phyloP scores from a whole-genome alignment of 2,329 filamentous ascomycete species.

The Colletotrichum graminicola region DNA sequence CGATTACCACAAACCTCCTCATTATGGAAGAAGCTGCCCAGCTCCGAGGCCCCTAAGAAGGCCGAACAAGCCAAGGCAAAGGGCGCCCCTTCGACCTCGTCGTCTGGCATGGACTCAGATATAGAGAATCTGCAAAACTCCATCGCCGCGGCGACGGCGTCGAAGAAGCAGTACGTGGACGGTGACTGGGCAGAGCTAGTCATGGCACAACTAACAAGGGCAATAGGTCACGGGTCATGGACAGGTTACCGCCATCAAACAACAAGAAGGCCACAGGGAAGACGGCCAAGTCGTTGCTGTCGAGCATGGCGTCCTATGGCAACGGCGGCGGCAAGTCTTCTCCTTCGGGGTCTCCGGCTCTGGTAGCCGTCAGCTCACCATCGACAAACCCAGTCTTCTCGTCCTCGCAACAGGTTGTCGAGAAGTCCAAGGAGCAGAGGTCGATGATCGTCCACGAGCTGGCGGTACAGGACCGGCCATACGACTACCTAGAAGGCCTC shows the following conservation, averaged over 20 bases:
- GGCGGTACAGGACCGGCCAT: slow-evolving; percentile 65
- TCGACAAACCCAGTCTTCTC: slow-evolving; percentile 62
- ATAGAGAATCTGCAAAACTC: slow-evolving; percentile 63
- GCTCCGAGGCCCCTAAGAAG: slow-evolving; percentile 48
- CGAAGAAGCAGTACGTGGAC: slow-evolving; percentile 51
- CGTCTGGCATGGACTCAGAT: slow-evolving; percentile 62
- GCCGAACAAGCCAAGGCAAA: slow-evolving; percentile 48
- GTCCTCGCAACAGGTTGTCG: slow-evolving; percentile 63
- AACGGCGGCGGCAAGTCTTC: slow-evolving; percentile 52
- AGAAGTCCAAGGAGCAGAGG: slow-evolving; percentile 66
- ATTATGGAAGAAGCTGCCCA: slow-evolving; percentile 57
- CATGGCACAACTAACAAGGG: slow-evolving; percentile 46
- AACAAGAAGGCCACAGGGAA: slow-evolving; percentile 52
- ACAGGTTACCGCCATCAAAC: slow-evolving; percentile 49
- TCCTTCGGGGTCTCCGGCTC: slow-evolving; percentile 65
- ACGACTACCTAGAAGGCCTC: slow-evolving; percentile 62
- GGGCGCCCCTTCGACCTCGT: slow-evolving; percentile 49
- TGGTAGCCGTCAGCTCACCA: slow-evolving; percentile 68
- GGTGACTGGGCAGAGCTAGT: slow-evolving; percentile 47
- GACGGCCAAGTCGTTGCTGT: slow-evolving; percentile 57
- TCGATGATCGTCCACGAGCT: slow-evolving; percentile 71
- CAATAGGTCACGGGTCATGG: slow-evolving; percentile 51
- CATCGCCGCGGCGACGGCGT: slow-evolving; percentile 57
- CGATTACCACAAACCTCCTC: slow-evolving; percentile 65
- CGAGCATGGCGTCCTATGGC: slow-evolving; percentile 54